phyloP scores from a whole-genome alignment of 202 grass and related monocot genomes.

The Brachypodium distachyon region DNA sequence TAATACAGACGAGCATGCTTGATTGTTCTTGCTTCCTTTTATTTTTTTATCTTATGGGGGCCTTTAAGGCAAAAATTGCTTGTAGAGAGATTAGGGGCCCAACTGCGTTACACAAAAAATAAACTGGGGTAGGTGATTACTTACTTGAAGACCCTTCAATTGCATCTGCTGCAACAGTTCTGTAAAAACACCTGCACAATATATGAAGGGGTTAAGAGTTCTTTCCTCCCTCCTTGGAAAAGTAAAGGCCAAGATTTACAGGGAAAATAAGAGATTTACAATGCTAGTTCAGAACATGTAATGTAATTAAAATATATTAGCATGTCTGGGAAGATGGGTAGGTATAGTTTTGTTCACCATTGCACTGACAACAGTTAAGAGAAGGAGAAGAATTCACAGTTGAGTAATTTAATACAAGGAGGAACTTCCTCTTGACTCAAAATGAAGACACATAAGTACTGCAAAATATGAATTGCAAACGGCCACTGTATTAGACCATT shows the following conservation, averaged over 20 bases:
- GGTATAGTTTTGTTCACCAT: neutral
- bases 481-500: neutral
- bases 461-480: neutral
- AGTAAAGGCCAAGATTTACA: neutral
- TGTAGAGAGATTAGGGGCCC: neutral
- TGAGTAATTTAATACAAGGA: neutral
- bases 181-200: slow-evolving; percentile 53
- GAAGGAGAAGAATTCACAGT: neutral
- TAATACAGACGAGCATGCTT: neutral
- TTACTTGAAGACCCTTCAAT: slow-evolving; percentile 78
- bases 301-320: neutral
- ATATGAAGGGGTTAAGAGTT: neutral
- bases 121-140: neutral
- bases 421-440: neutral
- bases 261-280: neutral
- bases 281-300: neutral
- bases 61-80: neutral
- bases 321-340: neutral
- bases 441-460: neutral
- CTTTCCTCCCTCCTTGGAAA: neutral
- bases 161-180: slow-evolving; percentile 75
- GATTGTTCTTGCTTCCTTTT: neutral
- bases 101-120: neutral
- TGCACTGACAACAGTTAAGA: neutral
- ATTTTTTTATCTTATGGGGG: neutral